A percentile compares a stretch with the other conserved stretches of the same genome.
Conservation (phyloP, 75 land plant genomes). For the Selaginella tamariscina region DNA sequence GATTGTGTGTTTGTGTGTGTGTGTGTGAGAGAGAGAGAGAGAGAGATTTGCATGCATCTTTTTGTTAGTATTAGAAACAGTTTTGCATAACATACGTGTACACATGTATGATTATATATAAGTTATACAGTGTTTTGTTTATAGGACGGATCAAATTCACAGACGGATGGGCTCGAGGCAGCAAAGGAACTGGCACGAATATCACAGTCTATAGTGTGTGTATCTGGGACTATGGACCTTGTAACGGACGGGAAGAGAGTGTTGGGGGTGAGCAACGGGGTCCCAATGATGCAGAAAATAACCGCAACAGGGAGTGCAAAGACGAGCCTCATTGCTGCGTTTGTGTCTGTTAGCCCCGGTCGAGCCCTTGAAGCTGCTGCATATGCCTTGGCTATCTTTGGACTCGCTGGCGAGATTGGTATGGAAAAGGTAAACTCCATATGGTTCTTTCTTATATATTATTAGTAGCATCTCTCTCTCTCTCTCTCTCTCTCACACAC, state of each 20-base stretch:
- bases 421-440: conserved; percentile 48
- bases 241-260: conserved; percentile 67
- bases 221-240: conserved; percentile 80
- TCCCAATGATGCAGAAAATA: conserved; percentile 71
- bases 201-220: conserved; percentile 60
- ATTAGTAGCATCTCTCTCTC: too few relatives aligned
- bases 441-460: too few relatives aligned
- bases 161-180: conserved; percentile 67
- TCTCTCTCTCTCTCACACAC: too few relatives aligned
- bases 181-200: conserved; percentile 59
- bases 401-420: conserved; percentile 76
- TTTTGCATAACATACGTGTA: too few relatives aligned
- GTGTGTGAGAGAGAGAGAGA: too few relatives aligned
- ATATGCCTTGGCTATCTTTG: conserved; percentile 69
- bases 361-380: conserved; percentile 65
- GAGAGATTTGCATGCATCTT: too few relatives aligned
- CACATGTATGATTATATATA: too few relatives aligned
- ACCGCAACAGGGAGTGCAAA: conserved; percentile 91
- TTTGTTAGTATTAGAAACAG: too few relatives aligned
- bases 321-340: conserved; percentile 81
- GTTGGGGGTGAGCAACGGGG: conserved; percentile 74
- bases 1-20: too few relatives aligned
- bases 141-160: conserved; percentile 49
- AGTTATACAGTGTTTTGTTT: not conserved
- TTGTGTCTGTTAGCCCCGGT: conserved; percentile 49